These are phyloP conservation scores for Ambrosia trifida DNA, from an alignment of 129 eudicot species.

Conservation along the genomic window DNA sequence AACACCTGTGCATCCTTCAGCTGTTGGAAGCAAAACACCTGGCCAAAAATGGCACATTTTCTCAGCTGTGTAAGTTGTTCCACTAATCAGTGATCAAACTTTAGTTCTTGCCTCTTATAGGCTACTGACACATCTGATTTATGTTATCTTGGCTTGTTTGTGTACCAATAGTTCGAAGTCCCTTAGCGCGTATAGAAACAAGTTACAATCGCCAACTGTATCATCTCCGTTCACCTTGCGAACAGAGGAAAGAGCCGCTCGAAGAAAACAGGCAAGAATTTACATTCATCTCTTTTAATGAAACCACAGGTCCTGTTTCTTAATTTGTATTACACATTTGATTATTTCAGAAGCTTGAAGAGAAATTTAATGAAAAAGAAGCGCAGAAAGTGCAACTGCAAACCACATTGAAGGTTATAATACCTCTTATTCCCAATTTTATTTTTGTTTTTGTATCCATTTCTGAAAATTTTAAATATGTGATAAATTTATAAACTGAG, in stretches of 20 bases:
- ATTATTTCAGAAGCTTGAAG: constrained; percentile 73
- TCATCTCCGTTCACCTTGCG: constrained; percentile 71
- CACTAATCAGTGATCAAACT: constrained; percentile 10
- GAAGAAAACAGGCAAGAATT: constrained; percentile 74
- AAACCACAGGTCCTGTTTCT: background rate
- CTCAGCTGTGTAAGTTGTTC: constrained; percentile 69
- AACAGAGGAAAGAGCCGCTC: constrained; percentile 80
- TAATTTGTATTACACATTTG: background rate
- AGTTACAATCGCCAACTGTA: constrained; percentile 64
- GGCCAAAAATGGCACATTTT: constrained; percentile 76
- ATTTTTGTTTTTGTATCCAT: background rate
- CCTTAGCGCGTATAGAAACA: constrained; percentile 62
- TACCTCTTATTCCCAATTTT: background rate
- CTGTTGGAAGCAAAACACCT: constrained; percentile 53
- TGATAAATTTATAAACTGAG: background rate
- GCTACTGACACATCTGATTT: background rate
- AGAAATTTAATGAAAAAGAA: constrained; percentile 75
- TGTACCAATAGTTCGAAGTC: constrained; percentile 64
- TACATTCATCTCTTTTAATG: background rate
- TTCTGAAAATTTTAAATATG: background rate
- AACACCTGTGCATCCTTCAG: constrained; percentile 54
- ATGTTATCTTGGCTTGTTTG: constrained; percentile 14
- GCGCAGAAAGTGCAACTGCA: constrained; percentile 53
- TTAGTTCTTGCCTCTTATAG: constrained; percentile 6
- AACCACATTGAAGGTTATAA: constrained; percentile 62